These are phyloP conservation scores for Monosporascus sp. DNA, from an alignment of 2,329 filamentous ascomycete genomes.

Conservation along the genomic window DNA sequence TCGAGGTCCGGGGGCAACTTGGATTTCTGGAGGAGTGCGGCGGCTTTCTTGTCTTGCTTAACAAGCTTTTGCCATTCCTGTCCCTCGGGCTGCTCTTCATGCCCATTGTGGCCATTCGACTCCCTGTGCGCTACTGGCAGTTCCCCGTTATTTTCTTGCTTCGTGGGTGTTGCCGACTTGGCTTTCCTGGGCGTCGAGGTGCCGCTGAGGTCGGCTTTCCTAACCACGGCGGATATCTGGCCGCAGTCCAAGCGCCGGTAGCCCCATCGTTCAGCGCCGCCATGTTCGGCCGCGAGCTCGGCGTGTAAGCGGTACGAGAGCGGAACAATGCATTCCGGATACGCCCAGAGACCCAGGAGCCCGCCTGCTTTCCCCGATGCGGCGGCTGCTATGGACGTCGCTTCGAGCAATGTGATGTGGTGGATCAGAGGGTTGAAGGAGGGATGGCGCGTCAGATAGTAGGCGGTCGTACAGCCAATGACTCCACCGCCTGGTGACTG, in stretches of 20 bases:
- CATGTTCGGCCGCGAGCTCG: slow-evolving; percentile 78
- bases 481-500: slow-evolving; percentile 70
- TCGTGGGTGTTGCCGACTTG: slow-evolving; percentile 2
- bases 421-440: slow-evolving; percentile 70
- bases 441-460: slow-evolving; percentile 83
- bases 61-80: slow-evolving; percentile 57
- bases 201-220: slow-evolving; percentile 28
- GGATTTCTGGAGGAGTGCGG: slow-evolving; percentile 44
- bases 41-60: slow-evolving; percentile 49
- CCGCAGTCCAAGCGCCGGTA: slow-evolving; percentile 78
- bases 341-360: slow-evolving; percentile 85
- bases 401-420: slow-evolving; percentile 81
- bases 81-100: slow-evolving; percentile 13
- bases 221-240: slow-evolving; percentile 35
- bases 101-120: slow-evolving; percentile 6
- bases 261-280: slow-evolving; percentile 75
- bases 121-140: slow-evolving; percentile 1
- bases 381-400: slow-evolving; percentile 77
- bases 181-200: slow-evolving; percentile 17
- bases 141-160: slow-evolving; percentile 5
- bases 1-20: slow-evolving; percentile 72
- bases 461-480: slow-evolving; percentile 86
- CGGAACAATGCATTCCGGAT: slow-evolving; percentile 76
- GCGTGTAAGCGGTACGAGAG: slow-evolving; percentile 79
- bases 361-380: slow-evolving; percentile 95